A percentile compares a stretch with the other conserved stretches of the same genome.
phyloP scores from a whole-genome alignment of 495 filamentous ascomycete species.

The Aspergillus heteromorphus region DNA sequence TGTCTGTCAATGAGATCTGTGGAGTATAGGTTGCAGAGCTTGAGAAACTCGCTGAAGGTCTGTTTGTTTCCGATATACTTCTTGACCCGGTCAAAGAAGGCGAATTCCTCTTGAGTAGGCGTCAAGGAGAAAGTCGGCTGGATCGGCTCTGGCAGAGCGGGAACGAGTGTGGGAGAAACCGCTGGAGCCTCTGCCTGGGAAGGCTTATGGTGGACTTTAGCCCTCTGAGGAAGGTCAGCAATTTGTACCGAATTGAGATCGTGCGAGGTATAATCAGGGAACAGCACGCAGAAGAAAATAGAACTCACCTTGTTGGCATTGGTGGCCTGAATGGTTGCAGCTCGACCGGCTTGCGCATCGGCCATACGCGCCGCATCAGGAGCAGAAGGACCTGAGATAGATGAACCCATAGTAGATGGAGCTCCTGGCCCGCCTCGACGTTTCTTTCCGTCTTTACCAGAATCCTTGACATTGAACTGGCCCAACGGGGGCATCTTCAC shows the following conservation, averaged over 20 bases:
- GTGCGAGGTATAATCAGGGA: background rate
- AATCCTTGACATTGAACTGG: slow-evolving; percentile 71
- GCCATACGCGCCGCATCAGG: slow-evolving; percentile 33
- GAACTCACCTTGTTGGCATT: slow-evolving; percentile 48
- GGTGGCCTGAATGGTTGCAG: slow-evolving; percentile 31
- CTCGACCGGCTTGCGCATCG: slow-evolving; percentile 30
- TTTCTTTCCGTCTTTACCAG: slow-evolving; percentile 77
- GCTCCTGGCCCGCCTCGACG: slow-evolving; percentile 49
- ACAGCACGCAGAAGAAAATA: background rate
- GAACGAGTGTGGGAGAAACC: slow-evolving; percentile 83
- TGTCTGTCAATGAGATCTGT: slow-evolving; percentile 83
- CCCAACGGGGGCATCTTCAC: slow-evolving; percentile 87
- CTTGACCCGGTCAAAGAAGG: slow-evolving; percentile 94
- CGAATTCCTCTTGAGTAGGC: slow-evolving; percentile 72
- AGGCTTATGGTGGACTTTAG: slow-evolving; percentile 57
- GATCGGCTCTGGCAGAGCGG: slow-evolving; percentile 78
- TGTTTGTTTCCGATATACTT: slow-evolving; percentile 92
- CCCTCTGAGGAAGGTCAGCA: slow-evolving; percentile 40
- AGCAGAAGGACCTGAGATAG: slow-evolving; percentile 27
- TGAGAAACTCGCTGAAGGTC: slow-evolving; percentile 88
- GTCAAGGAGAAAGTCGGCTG: slow-evolving; percentile 55
- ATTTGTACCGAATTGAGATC: background rate
- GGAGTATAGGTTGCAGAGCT: slow-evolving; percentile 89
- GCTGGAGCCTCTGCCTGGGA: slow-evolving; percentile 57
- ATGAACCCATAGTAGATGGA: slow-evolving; percentile 21